A percentile compares a stretch with the other conserved stretches of the same genome.
Conservation (phyloP, 495 filamentous ascomycete genomes). For the Lasiosphaeriaceae sp. region DNA sequence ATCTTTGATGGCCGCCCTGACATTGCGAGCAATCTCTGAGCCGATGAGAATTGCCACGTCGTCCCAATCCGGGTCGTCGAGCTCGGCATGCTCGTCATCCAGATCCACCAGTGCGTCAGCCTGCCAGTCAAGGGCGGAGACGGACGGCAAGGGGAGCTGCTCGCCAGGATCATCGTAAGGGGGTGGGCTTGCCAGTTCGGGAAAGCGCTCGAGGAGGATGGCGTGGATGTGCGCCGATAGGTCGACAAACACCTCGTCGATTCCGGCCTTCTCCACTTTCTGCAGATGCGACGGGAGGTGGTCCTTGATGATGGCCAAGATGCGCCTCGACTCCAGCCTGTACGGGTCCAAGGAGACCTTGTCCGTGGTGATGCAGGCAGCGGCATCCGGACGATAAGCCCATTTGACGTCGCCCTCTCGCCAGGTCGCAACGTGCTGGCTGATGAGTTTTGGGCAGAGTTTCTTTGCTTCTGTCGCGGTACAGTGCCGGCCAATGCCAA, state of each 20-base stretch:
- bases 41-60: slow-evolving; percentile 83
- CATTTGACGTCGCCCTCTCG: slow-evolving; percentile 85
- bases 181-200: slow-evolving; percentile 60
- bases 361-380: slow-evolving; percentile 71
- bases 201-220: slow-evolving; percentile 72
- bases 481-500: slow-evolving; percentile 71
- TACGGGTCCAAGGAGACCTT: slow-evolving; percentile 96
- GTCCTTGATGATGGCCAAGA: slow-evolving; percentile 77
- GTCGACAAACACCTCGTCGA: slow-evolving; percentile 91
- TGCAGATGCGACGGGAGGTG: slow-evolving; percentile 59
- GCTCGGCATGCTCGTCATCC: slow-evolving; percentile 65
- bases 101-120: slow-evolving; percentile 75
- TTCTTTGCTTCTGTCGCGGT: slow-evolving; percentile 80
- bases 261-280: slow-evolving; percentile 83
- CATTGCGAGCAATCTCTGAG: slow-evolving; percentile 78
- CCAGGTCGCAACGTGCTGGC: slow-evolving; percentile 95
- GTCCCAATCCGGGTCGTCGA: slow-evolving; percentile 91
- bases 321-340: slow-evolving; percentile 76
- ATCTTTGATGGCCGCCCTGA: slow-evolving; percentile 57
- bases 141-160: slow-evolving; percentile 67
- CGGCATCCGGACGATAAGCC: slow-evolving; percentile 82
- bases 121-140: slow-evolving; percentile 75
- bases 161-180: slow-evolving; percentile 70
- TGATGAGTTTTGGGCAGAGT: slow-evolving; percentile 74
- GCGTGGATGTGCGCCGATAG: slow-evolving; percentile 76